These are phyloP conservation scores for Penicillium sp. DNA, from an alignment of 2,329 filamentous ascomycete genomes.

Conservation along the genomic window DNA sequence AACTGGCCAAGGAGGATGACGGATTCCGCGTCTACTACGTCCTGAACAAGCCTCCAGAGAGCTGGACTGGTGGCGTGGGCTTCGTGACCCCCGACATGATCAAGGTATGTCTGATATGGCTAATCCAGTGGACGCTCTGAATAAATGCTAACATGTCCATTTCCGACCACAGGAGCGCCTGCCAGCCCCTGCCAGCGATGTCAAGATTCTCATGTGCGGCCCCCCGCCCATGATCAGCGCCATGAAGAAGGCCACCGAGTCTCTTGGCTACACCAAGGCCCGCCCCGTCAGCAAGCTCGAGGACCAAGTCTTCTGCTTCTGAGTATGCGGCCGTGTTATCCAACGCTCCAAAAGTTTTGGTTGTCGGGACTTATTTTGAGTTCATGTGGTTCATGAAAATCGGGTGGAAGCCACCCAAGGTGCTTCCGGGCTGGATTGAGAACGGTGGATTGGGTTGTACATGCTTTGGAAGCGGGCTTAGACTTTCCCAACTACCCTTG, in stretches of 20 bases:
- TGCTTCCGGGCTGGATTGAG: too few species aligned
- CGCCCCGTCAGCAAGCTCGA: conserved; percentile 94
- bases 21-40: conserved; percentile 91
- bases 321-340: conserved; percentile 35
- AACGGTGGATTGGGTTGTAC: too few species aligned
- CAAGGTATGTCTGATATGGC: conserved; percentile 60
- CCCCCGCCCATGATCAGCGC: conserved; percentile 95
- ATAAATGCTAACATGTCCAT: neutral
- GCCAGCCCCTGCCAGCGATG: conserved; percentile 76
- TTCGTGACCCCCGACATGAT: conserved; percentile 97
- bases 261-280: conserved; percentile 87
- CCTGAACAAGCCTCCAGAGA: conserved; percentile 88
- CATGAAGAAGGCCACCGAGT: conserved; percentile 92
- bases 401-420: too few species aligned
- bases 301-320: conserved; percentile 97
- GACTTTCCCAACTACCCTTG: too few species aligned
- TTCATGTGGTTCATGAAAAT: neutral
- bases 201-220: conserved; percentile 92
- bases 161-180: conserved; percentile 53
- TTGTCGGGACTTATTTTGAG: neutral
- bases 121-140: neutral
- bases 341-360: neutral
- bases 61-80: conserved; percentile 87
- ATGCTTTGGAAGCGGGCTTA: too few species aligned
- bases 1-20: conserved; percentile 70